Conservation (phyloP, 495 filamentous ascomycete species). For the Copromyces sp. region DNA sequence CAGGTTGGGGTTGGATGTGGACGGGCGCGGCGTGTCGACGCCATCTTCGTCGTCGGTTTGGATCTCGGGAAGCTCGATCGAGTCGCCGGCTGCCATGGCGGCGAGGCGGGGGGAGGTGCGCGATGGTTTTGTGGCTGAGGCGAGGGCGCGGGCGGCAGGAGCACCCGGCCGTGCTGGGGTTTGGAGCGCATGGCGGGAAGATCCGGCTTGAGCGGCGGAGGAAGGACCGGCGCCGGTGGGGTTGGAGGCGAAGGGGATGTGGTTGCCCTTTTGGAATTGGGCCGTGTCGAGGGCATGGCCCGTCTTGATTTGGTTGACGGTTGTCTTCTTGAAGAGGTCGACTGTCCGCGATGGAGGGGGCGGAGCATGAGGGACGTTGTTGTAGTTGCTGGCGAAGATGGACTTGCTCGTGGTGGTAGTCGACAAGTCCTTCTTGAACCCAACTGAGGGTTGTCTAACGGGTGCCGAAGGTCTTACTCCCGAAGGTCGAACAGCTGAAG, state of each 20-base stretch:
- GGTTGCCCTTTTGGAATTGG: constrained; percentile 65
- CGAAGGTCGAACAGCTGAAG: constrained; percentile 33
- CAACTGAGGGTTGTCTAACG: constrained; percentile 24
- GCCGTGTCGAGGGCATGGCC: constrained; percentile 65
- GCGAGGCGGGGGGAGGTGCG: constrained; percentile 70
- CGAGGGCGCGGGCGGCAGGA: constrained; percentile 23
- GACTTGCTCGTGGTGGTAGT: constrained; percentile 42
- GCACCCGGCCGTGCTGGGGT: constrained; percentile 41
- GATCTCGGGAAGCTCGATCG: constrained; percentile 79
- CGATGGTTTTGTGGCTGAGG: constrained; percentile 40
- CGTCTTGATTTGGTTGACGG: constrained; percentile 45
- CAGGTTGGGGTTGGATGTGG: neutral
- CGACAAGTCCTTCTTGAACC: constrained; percentile 52
- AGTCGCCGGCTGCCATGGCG: constrained; percentile 67
- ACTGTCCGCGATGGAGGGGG: constrained; percentile 26
- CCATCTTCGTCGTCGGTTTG: constrained; percentile 80
- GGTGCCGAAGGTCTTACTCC: neutral
- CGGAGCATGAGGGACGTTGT: constrained; percentile 34
- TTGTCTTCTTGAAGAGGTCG: constrained; percentile 39
- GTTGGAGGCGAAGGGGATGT: constrained; percentile 77
- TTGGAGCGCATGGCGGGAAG: constrained; percentile 33
- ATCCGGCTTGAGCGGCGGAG: neutral
- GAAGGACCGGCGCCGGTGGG: constrained; percentile 39
- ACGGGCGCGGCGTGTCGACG: constrained; percentile 29
- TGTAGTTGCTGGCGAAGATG: constrained; percentile 53